Evolutionary conservation across 495 filamentous ascomycete species (phyloP), one percentile per base, ranked within the genome.

Genomic region (Parathielavia appendiculata): DNA sequence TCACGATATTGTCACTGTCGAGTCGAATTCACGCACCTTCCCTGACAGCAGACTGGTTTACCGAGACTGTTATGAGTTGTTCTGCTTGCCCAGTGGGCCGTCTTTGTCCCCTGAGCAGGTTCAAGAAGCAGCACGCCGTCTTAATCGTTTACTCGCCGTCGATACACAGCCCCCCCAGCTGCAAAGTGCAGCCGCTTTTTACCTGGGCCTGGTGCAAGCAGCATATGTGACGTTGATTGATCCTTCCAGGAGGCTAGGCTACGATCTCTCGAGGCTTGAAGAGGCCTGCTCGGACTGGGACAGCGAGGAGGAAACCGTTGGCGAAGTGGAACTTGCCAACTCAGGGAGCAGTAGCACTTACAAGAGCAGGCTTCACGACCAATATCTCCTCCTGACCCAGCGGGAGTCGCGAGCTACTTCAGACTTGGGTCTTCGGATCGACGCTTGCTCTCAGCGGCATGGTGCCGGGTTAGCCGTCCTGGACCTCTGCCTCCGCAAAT

Each of bases 151-250:
- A 44, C 82, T 86, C 50, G 79, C 83, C 54, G 79, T 82, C 12
- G 83, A 86, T 60, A 81, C 79, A 54, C 81, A 83, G 54, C 79
- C 82, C 2, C 53, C 73, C 17, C 69, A 78, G 35, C 66, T 76
- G 35, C 76, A 69, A 30, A 69, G 77, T 13, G 66, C 74, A 5
- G 81, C 83, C 9, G 69, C 73, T 32, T 68, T 57, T 19, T 76
- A 83, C 20, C 82, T 83, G 36, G 74, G 65, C 32, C 64, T 68
- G 26, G 78, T 82, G 41, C 72, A 76, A 20, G 70, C 73, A 6
- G 83, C 83, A 7, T 83, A 83, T 38, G 79, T 82, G 62, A 79
- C 76, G 1, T 71, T 86, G 7, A 73, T 76, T 20, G 76, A 85
- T 56, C 76, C 77, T n/a, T 72, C 77, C 26, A 78, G 82, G 58